Base-by-base conservation (phyloP, 208 protist genomes). In the Trypanosoma brucei region DNA sequence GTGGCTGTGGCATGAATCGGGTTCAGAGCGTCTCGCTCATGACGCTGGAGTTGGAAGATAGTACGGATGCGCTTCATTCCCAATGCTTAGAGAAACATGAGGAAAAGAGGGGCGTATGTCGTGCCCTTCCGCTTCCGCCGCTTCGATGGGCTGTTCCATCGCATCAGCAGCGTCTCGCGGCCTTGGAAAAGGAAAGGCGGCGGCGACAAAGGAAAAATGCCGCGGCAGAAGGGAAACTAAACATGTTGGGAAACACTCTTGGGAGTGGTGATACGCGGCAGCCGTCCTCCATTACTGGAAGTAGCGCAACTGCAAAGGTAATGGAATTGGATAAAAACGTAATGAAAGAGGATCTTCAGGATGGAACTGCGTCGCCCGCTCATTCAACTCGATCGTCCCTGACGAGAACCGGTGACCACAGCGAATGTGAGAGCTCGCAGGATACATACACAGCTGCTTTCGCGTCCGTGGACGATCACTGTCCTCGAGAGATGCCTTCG, bases 391-490 rank as follows among this genome's bases (percentile, higher is more conserved):
- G 6, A 46, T 46, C 11, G 42, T 6, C 6, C 42, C 42, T 46
- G 2, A 61, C 62, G 9, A 8, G 13, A 3, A 61, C 54, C 7
- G 53, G 9, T n/a, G 54, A 68, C 13, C 62, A 53, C 13, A 68
- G 54, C 44, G 55, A 68, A 1, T 9, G 45, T 7, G 35, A 42
- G 9, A 48, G 62, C 46, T 68, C 62, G 34, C 35, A 54, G 30
- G 56, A 56, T 33, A 70, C 56, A 11, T 62, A 61, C 31, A 56
- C 56, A 9, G 45, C 37, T 2, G 50, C 49, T 13, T 31, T 61
- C 36, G 45, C 45, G 34, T 70, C 64, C 0, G 1, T 33, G 5
- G 56, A 70, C 38, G 64, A 62, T 62, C 38, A 61, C 4, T 70
- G 54, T 49, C 55, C 57, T 42, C 56, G 55, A 31, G 64, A 62